These are phyloP conservation scores for Vaccinium myrtillus DNA, from an alignment of 148 eudicot species.

Conservation along the genomic window DNA sequence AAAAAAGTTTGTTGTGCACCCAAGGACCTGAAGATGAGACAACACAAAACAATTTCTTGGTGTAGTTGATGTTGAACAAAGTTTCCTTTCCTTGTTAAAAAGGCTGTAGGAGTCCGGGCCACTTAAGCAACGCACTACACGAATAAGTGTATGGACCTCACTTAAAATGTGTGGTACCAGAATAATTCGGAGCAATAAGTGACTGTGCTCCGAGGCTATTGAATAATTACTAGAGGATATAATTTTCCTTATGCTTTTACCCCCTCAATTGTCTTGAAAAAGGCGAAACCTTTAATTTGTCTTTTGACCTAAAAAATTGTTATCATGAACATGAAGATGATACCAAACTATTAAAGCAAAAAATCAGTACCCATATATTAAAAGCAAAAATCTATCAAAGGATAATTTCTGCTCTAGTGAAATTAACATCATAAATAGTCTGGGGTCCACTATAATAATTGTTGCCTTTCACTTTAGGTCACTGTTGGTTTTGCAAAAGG, in stretches of 20 bases:
- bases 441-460: background rate
- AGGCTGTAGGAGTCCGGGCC: background rate
- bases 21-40: background rate
- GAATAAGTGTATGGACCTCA: too few relatives aligned
- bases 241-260: background rate
- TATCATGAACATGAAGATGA: background rate
- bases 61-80: background rate
- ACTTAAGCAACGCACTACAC: too few relatives aligned
- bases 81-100: background rate
- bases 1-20: background rate
- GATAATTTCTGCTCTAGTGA: background rate
- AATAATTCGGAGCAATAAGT: too few relatives aligned
- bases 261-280: background rate
- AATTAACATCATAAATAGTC: background rate
- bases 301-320: background rate
- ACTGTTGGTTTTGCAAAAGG: background rate
- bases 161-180: too few relatives aligned
- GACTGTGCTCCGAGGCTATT: too few relatives aligned
- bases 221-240: too few relatives aligned
- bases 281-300: background rate
- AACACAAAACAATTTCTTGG: background rate
- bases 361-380: background rate
- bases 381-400: background rate
- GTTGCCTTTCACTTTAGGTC: background rate
- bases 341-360: background rate